These are phyloP conservation scores for Straminergon stramineum DNA, from an alignment of 225 moss, liverwort and hornwort species.

Conservation along the genomic window DNA sequence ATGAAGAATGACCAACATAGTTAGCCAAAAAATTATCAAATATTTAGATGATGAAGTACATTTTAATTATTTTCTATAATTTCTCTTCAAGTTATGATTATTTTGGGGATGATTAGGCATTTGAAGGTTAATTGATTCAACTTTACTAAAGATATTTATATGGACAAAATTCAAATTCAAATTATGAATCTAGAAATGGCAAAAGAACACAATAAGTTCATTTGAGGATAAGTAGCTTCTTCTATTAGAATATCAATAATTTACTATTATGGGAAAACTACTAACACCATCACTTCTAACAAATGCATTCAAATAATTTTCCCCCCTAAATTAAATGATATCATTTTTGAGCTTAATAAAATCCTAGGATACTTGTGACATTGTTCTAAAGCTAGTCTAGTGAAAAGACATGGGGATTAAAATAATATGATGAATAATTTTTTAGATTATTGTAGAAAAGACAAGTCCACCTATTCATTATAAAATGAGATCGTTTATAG, in stretches of 20 bases:
- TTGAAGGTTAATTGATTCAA: background rate
- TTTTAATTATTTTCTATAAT: accelerated
- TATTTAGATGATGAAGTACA: background rate
- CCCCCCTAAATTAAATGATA: background rate
- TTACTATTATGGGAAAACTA: background rate
- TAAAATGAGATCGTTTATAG: background rate
- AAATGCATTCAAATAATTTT: too few species aligned
- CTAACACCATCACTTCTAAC: background rate
- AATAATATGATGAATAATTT: background rate
- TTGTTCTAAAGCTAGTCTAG: background rate
- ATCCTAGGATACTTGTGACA: accelerated
- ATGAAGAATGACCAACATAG: background rate
- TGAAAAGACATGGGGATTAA: accelerated
- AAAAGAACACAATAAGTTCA: background rate
- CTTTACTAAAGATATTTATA: background rate
- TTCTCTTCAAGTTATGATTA: background rate
- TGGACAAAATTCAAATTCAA: accelerated
- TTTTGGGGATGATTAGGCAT: background rate
- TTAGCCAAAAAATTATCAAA: background rate
- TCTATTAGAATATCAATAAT: background rate
- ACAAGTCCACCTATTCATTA: background rate
- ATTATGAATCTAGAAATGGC: background rate
- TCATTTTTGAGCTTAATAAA: background rate
- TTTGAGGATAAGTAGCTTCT: background rate
- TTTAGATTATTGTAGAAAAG: background rate